Base-by-base conservation (phyloP, 2,329 filamentous ascomycete genomes). In the Acrocalymma vagum region DNA sequence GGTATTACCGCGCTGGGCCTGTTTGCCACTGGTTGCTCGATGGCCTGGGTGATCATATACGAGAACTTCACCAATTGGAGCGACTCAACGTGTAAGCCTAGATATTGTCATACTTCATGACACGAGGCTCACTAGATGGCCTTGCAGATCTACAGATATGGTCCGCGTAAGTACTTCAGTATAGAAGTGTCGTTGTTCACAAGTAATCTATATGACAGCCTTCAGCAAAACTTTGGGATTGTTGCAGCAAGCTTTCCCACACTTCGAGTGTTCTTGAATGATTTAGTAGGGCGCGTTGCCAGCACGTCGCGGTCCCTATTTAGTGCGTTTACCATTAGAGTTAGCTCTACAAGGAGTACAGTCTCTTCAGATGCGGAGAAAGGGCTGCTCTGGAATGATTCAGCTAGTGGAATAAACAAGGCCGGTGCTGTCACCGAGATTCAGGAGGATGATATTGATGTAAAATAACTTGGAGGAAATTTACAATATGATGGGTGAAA, bases 51-150 rank as follows among this genome's bases (percentile, higher is more conserved):
- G 26, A 14, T 29, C 6, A 10, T 29, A 10, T 29, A 29, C 13
- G 26, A 10, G 15, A 29, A 10, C 11, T 29, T 29, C 26, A 29
- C 26, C 13, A 14, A 29, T 13, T 29, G 26, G 26, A 14, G 15
- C 13, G 26, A 29, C 26, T n/a, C 26, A 7, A 29, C 26, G 26
- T 29, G n/a, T n/a, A n/a, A n/a, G n/a, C n/a, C n/a, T n/a, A n/a
- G n/a, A n/a, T n/a, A n/a, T n/a, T n/a, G n/a, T n/a, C n/a, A n/a
- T n/a, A n/a, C n/a, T n/a, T n/a, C n/a, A n/a, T n/a, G n/a, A n/a
- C n/a, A n/a, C n/a, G n/a, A n/a, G n/a, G n/a, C n/a, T n/a, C n/a
- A n/a, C n/a, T n/a, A n/a, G n/a, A 29, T 13, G 26, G 11, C 8
- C 15, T 29, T 14, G n/a, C 26, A 9, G 26, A 29, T 13, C 26